Conservation (phyloP, 139 green algal species). For the Picochlorum sp. region DNA sequence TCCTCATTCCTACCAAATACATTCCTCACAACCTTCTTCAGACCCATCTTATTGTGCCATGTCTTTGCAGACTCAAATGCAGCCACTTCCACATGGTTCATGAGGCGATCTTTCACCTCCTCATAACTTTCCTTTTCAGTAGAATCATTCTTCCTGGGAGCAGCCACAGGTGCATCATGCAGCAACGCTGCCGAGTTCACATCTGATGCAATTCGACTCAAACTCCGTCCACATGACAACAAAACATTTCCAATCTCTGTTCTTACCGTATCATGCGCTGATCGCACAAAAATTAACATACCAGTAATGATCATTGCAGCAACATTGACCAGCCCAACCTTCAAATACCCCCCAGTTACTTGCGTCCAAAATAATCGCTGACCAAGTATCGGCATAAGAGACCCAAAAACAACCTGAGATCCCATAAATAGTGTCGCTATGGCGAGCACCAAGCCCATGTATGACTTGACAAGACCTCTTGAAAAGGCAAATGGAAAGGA, state of each 20-base stretch:
- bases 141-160: no score
- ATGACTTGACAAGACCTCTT: background rate
- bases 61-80: no score
- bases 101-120: no score
- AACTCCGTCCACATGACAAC: background rate
- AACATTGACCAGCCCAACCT: constrained; percentile 11
- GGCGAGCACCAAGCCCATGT: constrained; percentile 5
- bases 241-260: constrained; percentile 3
- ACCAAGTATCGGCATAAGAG: constrained; percentile 8
- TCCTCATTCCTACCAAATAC: background rate
- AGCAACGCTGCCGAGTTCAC: background rate
- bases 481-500: constrained; percentile 3
- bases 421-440: constrained; percentile 17
- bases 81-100: no score
- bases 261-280: constrained; percentile 13
- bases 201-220: constrained; percentile 3
- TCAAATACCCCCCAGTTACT: constrained; percentile 16
- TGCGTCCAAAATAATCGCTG: constrained; percentile 10
- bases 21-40: no score
- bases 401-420: constrained; percentile 14
- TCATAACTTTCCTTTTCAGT: no score
- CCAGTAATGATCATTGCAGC: constrained; percentile 11
- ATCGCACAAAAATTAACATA: background rate
- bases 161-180: background rate
- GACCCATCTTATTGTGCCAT: no score